phyloP scores from a whole-genome alignment of 352 stramenopile genomes.

The Pythium aphanidermatum region DNA sequence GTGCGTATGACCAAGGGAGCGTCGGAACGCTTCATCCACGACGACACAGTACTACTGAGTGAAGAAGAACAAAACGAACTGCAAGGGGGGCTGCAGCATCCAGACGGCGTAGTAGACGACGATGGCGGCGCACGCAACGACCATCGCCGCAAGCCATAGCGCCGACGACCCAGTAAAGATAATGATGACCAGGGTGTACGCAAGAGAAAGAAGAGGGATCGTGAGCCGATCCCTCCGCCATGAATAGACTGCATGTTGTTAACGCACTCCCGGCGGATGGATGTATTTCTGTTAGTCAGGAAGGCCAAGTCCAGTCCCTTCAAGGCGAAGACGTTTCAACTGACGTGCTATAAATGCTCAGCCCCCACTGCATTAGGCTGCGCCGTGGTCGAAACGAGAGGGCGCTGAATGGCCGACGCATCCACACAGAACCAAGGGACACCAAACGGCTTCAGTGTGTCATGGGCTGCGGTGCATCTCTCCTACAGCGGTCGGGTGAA shows the following conservation, averaged over 20 bases:
- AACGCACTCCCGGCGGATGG: too few relatives aligned
- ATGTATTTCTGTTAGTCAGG: too few relatives aligned
- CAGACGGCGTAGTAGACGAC: constrained; percentile 2
- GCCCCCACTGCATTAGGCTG: too few relatives aligned
- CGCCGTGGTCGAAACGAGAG: too few relatives aligned
- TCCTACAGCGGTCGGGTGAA: constrained; percentile 40
- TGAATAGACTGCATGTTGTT: constrained; percentile 22
- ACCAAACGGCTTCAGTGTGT: neutral
- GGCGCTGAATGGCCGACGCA: too few relatives aligned
- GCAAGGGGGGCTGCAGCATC: constrained; percentile 6
- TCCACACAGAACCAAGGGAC: too few relatives aligned
- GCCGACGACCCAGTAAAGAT: too few relatives aligned
- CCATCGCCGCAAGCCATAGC: too few relatives aligned
- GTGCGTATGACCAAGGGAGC: constrained; percentile 64
- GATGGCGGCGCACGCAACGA: constrained; percentile 10
- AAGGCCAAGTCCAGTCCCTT: too few relatives aligned
- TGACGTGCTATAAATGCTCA: too few relatives aligned
- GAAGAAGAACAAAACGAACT: constrained; percentile 26
- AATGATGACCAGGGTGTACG: neutral
- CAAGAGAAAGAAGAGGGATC: neutral
- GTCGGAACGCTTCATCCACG: constrained; percentile 39
- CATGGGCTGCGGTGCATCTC: constrained; percentile 69
- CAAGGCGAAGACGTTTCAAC: too few relatives aligned
- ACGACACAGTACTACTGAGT: constrained; percentile 52
- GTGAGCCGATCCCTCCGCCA: neutral